Conservation (phyloP, 495 filamentous ascomycete species). For the Glarea lozoyensis region DNA sequence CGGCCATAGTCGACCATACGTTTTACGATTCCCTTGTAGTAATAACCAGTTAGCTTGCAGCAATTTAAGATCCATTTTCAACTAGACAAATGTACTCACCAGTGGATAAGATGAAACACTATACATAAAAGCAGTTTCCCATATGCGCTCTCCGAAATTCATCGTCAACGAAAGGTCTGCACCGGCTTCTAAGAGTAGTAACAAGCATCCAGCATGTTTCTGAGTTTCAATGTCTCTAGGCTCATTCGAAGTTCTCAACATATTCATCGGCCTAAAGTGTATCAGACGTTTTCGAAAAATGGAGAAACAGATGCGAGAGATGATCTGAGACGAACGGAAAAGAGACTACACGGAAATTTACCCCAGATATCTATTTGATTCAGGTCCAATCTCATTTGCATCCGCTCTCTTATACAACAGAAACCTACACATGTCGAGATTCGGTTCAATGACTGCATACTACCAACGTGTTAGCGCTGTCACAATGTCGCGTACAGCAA, state of each 20-base stretch:
- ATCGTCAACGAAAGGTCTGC: slow-evolving; percentile 7
- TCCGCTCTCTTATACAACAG: slow-evolving; percentile 1
- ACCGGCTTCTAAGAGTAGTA: slow-evolving; percentile 7
- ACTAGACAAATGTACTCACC: background rate
- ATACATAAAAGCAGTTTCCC: background rate
- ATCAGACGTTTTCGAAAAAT: slow-evolving; percentile 1
- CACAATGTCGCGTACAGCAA: background rate
- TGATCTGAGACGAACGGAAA: too few species aligned
- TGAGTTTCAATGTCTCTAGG: background rate
- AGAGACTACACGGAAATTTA: background rate
- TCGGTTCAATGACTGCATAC: slow-evolving; percentile 1
- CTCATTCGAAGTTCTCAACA: too few species aligned
- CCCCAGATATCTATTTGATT: background rate
- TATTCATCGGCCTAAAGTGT: slow-evolving; percentile 4
- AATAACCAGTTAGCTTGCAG: slow-evolving; percentile 1
- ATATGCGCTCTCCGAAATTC: background rate
- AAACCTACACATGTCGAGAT: slow-evolving; percentile 7
- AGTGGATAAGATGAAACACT: background rate
- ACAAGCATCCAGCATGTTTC: slow-evolving; percentile 2
- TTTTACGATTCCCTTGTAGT: slow-evolving; percentile 3
- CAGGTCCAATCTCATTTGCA: slow-evolving; percentile 3
- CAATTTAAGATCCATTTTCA: too few species aligned
- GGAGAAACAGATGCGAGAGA: too few species aligned
- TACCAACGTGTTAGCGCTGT: slow-evolving; percentile 3
- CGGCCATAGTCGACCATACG: slow-evolving; percentile 3